Conservation (phyloP, 2,329 filamentous ascomycete species). For the Monilinia polystroma region DNA sequence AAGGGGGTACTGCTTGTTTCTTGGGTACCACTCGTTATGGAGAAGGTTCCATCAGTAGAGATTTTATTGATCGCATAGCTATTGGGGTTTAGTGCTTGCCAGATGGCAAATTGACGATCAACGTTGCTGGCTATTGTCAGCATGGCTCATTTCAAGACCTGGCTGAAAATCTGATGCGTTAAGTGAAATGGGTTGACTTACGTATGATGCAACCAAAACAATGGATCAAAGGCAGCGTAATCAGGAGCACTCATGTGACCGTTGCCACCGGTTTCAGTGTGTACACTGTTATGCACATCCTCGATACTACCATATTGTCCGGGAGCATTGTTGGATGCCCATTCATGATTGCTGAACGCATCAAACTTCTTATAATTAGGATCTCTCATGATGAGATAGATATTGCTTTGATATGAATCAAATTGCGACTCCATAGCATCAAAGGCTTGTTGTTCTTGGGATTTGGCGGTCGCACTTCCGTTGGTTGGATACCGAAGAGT, state of each 20-base stretch:
- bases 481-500: slow-evolving; percentile 34
- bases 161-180: not conserved
- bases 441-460: slow-evolving; percentile 30
- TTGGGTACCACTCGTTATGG: slow-evolving; percentile 52
- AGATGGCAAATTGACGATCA: slow-evolving; percentile 73
- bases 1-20: slow-evolving; percentile 58
- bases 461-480: slow-evolving; percentile 28
- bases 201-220: slow-evolving; percentile 44
- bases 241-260: slow-evolving; percentile 71
- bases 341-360: slow-evolving; percentile 67
- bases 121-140: slow-evolving; percentile 52
- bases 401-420: slow-evolving; percentile 29
- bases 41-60: slow-evolving; percentile 60
- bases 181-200: slow-evolving; percentile 18
- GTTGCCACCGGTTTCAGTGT: slow-evolving; percentile 52
- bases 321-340: slow-evolving; percentile 42
- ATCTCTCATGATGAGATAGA: slow-evolving; percentile 34
- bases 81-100: slow-evolving; percentile 70
- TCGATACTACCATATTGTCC: slow-evolving; percentile 46
- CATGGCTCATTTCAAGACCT: not conserved
- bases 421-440: slow-evolving; percentile 32
- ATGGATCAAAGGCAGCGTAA: slow-evolving; percentile 74
- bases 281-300: slow-evolving; percentile 61
- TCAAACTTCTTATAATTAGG: slow-evolving; percentile 65
- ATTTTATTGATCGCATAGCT: slow-evolving; percentile 61